Conservation (phyloP, 768 basidiomycete species). For the Rossbeevera mucosa region DNA sequence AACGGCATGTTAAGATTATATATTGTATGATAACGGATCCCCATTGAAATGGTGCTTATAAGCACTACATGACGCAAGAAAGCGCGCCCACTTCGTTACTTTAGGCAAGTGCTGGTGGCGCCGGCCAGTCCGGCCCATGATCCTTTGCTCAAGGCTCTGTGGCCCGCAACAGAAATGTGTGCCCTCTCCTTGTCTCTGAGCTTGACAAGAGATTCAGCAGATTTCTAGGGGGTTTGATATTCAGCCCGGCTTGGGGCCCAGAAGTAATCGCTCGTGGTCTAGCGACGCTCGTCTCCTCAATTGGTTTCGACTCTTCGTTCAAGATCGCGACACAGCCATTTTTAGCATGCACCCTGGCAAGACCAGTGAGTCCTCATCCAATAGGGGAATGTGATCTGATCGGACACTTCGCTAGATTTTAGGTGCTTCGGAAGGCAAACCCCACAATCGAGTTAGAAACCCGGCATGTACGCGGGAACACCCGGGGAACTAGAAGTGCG, state of each 20-base stretch:
- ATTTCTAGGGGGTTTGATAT: constrained; percentile 64
- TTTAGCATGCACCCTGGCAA: constrained; percentile 44
- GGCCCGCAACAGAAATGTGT: background rate
- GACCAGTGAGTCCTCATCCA: background rate
- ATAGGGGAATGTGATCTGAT: background rate
- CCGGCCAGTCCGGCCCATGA: background rate
- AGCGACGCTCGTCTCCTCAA: constrained; percentile 42
- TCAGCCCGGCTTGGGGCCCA: constrained; percentile 38
- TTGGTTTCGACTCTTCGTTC: constrained; percentile 50
- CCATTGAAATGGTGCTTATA: background rate
- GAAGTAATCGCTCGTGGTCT: constrained; percentile 43
- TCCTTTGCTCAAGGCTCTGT: background rate
- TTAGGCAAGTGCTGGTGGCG: background rate
- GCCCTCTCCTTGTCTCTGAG: constrained; percentile 29
- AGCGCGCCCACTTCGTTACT: background rate
- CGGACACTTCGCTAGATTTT: constrained; percentile 53
- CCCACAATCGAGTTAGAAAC: background rate
- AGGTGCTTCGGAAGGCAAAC: constrained; percentile 57
- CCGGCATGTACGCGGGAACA: constrained; percentile 42
- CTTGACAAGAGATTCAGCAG: constrained; percentile 52
- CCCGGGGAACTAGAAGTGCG: constrained; percentile 51
- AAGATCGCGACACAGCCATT: constrained; percentile 67
- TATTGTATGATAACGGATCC: background rate
- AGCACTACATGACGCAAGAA: background rate
- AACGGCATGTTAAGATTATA: constrained; percentile 1